These are phyloP conservation scores for Cercophora sp. DNA, from an alignment of 495 filamentous ascomycete species.

Conservation along the genomic window DNA sequence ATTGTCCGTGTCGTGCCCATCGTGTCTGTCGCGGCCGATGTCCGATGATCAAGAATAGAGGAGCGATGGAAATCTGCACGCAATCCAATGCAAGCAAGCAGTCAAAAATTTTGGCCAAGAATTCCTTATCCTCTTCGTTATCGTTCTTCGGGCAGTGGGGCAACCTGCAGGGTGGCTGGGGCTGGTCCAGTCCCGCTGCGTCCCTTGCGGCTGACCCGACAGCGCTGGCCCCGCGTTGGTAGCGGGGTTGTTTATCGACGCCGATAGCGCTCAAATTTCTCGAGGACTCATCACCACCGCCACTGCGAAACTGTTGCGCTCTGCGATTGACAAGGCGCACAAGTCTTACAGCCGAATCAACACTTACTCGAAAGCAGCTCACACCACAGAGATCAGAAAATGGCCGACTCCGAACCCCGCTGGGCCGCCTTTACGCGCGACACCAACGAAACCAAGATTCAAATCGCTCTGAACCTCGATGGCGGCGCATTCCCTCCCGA, in stretches of 20 bases:
- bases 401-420: slow-evolving; percentile 49
- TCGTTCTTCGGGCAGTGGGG: neutral
- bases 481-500: slow-evolving; percentile 74
- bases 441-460: slow-evolving; percentile 97
- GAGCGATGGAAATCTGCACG: too few species aligned
- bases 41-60: too few species aligned
- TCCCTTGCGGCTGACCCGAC: too few species aligned
- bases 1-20: slow-evolving; percentile 53
- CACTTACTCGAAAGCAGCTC: neutral
- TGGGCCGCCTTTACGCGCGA: slow-evolving; percentile 73
- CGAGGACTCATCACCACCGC: neutral
- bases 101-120: slow-evolving; percentile 23
- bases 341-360: too few species aligned
- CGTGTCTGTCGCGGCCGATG: neutral
- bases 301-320: neutral
- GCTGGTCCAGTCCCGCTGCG: neutral
- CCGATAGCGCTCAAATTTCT: slow-evolving; percentile 13
- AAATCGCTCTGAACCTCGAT: slow-evolving; percentile 85
- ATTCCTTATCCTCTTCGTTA: slow-evolving; percentile 8
- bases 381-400: slow-evolving; percentile 31
- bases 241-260: slow-evolving; percentile 13
- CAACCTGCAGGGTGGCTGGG: slow-evolving; percentile 6
- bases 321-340: too few species aligned
- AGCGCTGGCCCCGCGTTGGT: neutral
- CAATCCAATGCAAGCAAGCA: too few species aligned